Evolutionary conservation across 768 basidiomycete genomes (phyloP), one percentile per base, ranked within the genome.

Genomic region (Kondoa malvinella): DNA sequence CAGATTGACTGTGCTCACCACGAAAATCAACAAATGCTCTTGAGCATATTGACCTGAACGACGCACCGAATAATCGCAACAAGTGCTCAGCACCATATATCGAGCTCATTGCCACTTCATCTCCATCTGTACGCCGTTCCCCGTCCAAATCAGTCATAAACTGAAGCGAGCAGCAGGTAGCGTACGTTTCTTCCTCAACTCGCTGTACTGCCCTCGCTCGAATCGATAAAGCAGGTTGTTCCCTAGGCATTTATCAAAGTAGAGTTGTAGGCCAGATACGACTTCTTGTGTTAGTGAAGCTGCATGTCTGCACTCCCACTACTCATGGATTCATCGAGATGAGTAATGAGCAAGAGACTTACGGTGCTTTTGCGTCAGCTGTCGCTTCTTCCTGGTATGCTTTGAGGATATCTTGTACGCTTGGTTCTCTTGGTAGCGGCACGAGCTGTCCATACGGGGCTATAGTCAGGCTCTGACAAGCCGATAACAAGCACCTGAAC

Each of bases 41-140:
- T 29, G 25, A 2, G 59, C 25, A 34, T 16, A 30, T 66, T 57
- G 34, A 15, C 15, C 14, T n/a, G 17, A 57, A 56, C 31, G 62
- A 81, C 84, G 67, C 70, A 94, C 94, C 94, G 66, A 97, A 80
- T 84, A 97, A 86, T 64, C 94, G 80, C 69, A 96, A 76, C 2
- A 99, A 76, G 77, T 99, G 95, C 75, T 97, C 94, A 3, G 89
- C 92, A 0, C 94, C 95, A 73, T 97, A 97, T 4, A 96, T 81
- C 64, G 83, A 79, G 75, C 88, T 90, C 86, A 95, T 89, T 73
- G 89, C 86, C 76, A 84, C 87, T 75, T 89, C 88, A 70, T 84
- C 80, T 3, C 80, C 82, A 14, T 86, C 80, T 63, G 82, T 78
- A 30, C 88, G 87, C 63, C 84, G 8, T 60, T 27, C 25, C n/a